These are phyloP conservation scores for Daedaleopsis nitida DNA, from an alignment of 768 basidiomycete genomes.

Conservation along the genomic window DNA sequence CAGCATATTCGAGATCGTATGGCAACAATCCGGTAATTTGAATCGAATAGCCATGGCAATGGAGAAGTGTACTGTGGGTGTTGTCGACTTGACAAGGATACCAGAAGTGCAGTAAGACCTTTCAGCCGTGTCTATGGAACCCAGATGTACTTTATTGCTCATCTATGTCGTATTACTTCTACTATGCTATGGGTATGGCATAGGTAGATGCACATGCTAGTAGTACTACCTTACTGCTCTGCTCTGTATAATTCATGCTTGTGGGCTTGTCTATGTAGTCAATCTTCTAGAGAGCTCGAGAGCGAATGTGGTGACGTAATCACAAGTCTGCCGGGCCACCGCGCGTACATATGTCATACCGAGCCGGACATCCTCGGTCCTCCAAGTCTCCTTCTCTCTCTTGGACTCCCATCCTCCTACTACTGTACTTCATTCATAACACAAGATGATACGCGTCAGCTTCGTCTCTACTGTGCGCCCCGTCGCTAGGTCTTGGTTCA, in stretches of 20 bases:
- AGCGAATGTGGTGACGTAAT: conserved; percentile 8
- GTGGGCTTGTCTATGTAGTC: too few species aligned
- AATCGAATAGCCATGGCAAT: conserved; percentile 72
- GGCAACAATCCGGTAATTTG: conserved; percentile 56
- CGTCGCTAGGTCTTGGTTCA: conserved; percentile 21
- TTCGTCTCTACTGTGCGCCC: conserved; percentile 26
- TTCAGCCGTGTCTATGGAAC: neutral
- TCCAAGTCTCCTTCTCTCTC: neutral
- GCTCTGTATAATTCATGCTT: neutral
- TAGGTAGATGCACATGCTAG: too few species aligned
- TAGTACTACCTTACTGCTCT: conserved; percentile 3
- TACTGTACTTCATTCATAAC: neutral
- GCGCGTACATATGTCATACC: conserved; percentile 15
- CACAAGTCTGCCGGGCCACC: conserved; percentile 5
- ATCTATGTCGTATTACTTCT: conserved; percentile 6
- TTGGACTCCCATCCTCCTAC: neutral
- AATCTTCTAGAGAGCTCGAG: conserved; percentile 11
- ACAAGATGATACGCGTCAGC: conserved; percentile 30
- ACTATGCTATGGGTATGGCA: conserved; percentile 1
- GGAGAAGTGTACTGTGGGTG: conserved; percentile 66
- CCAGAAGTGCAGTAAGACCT: conserved; percentile 26
- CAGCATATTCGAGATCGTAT: conserved; percentile 76
- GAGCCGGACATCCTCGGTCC: neutral
- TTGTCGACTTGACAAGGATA: conserved; percentile 62
- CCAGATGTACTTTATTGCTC: conserved; percentile 9